Evolutionary conservation across 1,139 yeast species (phyloP).

Genomic region (Candida anutae): DNA sequence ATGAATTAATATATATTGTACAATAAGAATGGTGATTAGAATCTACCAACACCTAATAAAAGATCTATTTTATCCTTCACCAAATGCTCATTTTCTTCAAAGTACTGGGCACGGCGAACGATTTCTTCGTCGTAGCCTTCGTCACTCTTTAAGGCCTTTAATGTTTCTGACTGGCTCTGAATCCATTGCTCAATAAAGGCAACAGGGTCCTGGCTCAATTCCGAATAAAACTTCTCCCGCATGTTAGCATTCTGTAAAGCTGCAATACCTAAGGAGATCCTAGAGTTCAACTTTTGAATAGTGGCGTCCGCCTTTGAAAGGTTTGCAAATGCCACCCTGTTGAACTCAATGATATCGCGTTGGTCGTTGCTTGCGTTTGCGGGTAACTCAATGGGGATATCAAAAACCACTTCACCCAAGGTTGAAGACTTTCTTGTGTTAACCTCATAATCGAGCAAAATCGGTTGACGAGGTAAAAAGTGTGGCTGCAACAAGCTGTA

Average conservation of each 20-base stretch:
- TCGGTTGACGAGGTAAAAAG: constrained; percentile 71
- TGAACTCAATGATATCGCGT: constrained; percentile 30
- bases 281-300: constrained; percentile 50
- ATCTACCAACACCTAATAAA: constrained; percentile 39
- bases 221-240: constrained; percentile 54
- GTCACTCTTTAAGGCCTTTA: constrained; percentile 74
- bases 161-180: constrained; percentile 65
- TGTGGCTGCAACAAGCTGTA: constrained; percentile 56
- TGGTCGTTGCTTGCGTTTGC: constrained; percentile 35
- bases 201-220: constrained; percentile 70
- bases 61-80: constrained; percentile 71
- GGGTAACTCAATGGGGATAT: constrained; percentile 58
- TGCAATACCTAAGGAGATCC: constrained; percentile 55
- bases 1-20: constrained; percentile 2
- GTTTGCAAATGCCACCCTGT: constrained; percentile 31
- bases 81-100: constrained; percentile 58
- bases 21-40: constrained; percentile 4
- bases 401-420: constrained; percentile 73
- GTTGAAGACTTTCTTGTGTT: constrained; percentile 72
- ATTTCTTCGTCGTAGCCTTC: constrained; percentile 87
- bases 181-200: constrained; percentile 67
- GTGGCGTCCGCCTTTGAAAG: constrained; percentile 39
- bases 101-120: constrained; percentile 77
- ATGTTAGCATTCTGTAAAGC: constrained; percentile 52
- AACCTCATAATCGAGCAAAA: constrained; percentile 64